Evolutionary conservation across 2,329 filamentous ascomycete species (phyloP).

Genomic region (Drechslerella stenobrocha): DNA sequence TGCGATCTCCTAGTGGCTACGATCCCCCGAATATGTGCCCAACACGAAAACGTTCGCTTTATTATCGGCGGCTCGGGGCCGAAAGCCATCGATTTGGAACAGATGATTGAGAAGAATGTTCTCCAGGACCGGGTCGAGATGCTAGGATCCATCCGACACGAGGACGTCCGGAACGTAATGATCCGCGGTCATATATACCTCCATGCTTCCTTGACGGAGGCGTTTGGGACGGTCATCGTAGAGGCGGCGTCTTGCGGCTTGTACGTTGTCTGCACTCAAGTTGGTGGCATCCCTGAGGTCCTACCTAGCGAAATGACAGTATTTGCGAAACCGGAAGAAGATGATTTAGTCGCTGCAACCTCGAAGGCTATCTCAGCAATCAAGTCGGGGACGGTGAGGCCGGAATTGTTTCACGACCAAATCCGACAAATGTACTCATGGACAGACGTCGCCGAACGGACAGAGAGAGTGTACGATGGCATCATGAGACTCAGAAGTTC

Average conservation of each 20-base stretch:
- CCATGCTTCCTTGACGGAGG: slow-evolving; percentile 91
- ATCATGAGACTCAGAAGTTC: slow-evolving; percentile 88
- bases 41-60: slow-evolving; percentile 90
- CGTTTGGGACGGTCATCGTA: slow-evolving; percentile 96
- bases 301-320: slow-evolving; percentile 95
- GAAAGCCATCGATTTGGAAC: slow-evolving; percentile 95
- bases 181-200: slow-evolving; percentile 94
- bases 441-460: slow-evolving; percentile 91
- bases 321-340: slow-evolving; percentile 94
- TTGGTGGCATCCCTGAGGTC: slow-evolving; percentile 95
- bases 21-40: slow-evolving; percentile 86
- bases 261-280: slow-evolving; percentile 94
- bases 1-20: slow-evolving; percentile 95
- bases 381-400: slow-evolving; percentile 81
- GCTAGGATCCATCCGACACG: slow-evolving; percentile 87
- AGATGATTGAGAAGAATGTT: slow-evolving; percentile 95
- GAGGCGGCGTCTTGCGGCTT: slow-evolving; percentile 94
- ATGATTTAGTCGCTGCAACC: slow-evolving; percentile 87
- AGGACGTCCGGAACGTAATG: slow-evolving; percentile 97
- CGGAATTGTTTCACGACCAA: slow-evolving; percentile 93
- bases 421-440: slow-evolving; percentile 99
- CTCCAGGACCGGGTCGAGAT: slow-evolving; percentile 92
- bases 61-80: slow-evolving; percentile 95
- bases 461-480: slow-evolving; percentile 91
- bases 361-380: slow-evolving; percentile 84